Evolutionary conservation across 2,329 filamentous ascomycete species (phyloP).

Genomic region (Trichoderma atrobrunneum): DNA sequence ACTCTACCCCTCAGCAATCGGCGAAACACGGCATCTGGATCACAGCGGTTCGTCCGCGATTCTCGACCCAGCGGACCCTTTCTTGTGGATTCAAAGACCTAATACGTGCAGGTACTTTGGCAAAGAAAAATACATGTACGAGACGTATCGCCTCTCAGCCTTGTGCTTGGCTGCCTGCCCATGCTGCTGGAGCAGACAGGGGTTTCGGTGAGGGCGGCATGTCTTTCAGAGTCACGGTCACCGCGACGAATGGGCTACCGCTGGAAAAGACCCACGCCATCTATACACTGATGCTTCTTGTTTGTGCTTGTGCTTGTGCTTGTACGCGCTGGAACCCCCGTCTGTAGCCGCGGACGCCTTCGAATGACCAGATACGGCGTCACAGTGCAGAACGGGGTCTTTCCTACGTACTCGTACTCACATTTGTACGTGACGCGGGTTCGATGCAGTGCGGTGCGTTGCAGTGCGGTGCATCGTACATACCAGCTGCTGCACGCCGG

Average conservation of each 20-base stretch:
- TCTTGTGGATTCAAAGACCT: background rate
- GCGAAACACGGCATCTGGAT: background rate
- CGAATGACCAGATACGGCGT: background rate
- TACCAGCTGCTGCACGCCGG: background rate
- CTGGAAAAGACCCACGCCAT: background rate
- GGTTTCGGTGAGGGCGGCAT: slow-evolving; percentile 2
- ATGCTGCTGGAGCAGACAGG: slow-evolving; percentile 11
- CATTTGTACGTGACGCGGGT: background rate
- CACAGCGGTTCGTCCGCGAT: background rate
- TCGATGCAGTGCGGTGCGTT: background rate
- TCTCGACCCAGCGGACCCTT: background rate
- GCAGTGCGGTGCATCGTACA: background rate
- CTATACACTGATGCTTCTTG: background rate
- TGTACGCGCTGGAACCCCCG: background rate
- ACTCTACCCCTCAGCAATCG: background rate
- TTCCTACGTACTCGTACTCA: background rate
- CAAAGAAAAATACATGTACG: background rate
- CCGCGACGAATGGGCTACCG: background rate
- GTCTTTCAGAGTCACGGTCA: background rate
- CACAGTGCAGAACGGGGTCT: background rate
- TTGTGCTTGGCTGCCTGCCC: background rate
- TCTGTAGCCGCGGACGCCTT: background rate
- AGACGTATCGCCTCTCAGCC: slow-evolving; percentile 10
- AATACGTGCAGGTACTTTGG: background rate
- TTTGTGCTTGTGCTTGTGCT: background rate